Conservation (phyloP, 345 rosid genomes). For the Populus alba region DNA sequence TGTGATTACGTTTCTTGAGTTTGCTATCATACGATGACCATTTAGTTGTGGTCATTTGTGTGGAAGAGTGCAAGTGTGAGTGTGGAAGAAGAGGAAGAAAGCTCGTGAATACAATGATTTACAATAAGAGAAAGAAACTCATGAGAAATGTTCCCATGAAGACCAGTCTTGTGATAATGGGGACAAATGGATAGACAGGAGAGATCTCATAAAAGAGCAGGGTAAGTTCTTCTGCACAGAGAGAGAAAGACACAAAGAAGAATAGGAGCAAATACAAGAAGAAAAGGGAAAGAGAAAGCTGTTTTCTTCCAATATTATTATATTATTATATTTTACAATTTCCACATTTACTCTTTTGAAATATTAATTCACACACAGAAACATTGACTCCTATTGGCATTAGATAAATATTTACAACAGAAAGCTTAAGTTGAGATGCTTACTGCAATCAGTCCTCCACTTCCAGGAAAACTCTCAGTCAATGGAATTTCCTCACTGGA, state of each 20-base stretch:
- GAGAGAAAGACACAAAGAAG: background rate
- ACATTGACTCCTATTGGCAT: background rate
- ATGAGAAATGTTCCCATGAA: background rate
- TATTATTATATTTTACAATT: background rate
- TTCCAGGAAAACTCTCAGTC: conserved; percentile 91
- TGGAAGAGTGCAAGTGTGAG: background rate
- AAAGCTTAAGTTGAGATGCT: conserved; percentile 27
- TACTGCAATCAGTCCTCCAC: conserved; percentile 77
- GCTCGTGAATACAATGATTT: background rate
- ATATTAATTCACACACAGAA: background rate
- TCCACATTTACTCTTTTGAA: background rate
- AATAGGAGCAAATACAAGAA: background rate
- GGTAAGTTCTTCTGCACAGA: background rate
- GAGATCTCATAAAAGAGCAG: background rate
- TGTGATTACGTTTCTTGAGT: background rate
- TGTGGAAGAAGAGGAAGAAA: background rate
- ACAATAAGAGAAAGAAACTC: background rate
- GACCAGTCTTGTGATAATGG: background rate
- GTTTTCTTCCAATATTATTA: background rate
- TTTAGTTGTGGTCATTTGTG: background rate
- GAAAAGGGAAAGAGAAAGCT: background rate
- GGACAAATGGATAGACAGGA: background rate
- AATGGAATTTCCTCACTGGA: conserved; percentile 92
- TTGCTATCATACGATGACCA: background rate
- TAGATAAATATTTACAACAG: background rate